Evolutionary conservation across 768 basidiomycete species (phyloP), one percentile per base, ranked within the genome.

Genomic region (Cantharellus anzutake): DNA sequence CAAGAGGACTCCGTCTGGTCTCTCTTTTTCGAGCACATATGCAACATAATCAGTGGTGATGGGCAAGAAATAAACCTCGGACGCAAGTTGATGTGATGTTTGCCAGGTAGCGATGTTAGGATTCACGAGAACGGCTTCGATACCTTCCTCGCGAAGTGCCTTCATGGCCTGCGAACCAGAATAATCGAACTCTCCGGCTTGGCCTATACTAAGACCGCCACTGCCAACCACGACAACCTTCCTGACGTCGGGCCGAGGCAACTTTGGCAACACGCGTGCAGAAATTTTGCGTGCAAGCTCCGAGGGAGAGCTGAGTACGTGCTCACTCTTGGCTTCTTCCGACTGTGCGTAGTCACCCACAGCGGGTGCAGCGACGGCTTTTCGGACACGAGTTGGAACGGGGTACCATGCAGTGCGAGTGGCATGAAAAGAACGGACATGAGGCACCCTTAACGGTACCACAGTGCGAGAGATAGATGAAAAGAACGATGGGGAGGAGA

Each of bases 91-190:
- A 69, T 99, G 96, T 4, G 93, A 97, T 1, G 96, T 98, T 73
- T 99, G 96, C 85, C 94, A 97, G 39, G 96, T 98, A 50, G 96
- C 94, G 64, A 98, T 97, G 69, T 99, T 98, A 53, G 96, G 96
- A 71, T 98, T 99, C 71, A 99, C 90, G 63, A 99, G 82, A 63
- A 99, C 83, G 40, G 91, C 88, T 60, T 86, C 79, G 57, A 99
- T 83, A 58, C 93, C 93, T 70, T 93, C 90, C 71, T 99, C 96
- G 65, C 84, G 81, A 58, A 99, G 82, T 14, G 96, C 96, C 71
- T 99, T 98, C 72, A 99, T 81, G 5, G 96, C 96, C 72, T 99
- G 96, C 3, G 94, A 97, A 52, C 96, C 96, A 20, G 94, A 97
- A 70, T 99, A 99, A 70, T 99, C 96, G 71, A 99, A 99, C 73